Evolutionary conservation across 2,329 filamentous ascomycete species (phyloP), one percentile per base, ranked within the genome.

Genomic region (Bretziella fagacearum): DNA sequence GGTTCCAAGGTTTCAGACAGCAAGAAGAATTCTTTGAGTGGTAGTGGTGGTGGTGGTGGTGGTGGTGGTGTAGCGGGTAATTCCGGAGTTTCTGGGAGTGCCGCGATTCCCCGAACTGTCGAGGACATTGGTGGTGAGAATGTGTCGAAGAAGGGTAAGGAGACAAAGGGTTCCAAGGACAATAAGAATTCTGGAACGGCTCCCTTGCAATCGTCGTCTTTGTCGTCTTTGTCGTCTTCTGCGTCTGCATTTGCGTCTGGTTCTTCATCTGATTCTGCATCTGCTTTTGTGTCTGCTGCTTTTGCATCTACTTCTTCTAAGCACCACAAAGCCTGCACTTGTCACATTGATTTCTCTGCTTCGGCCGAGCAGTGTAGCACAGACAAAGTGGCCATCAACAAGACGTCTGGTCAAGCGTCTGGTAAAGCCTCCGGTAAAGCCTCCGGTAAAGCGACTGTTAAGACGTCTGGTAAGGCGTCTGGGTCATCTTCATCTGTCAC

Each of bases 111-210:
- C n/a, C n/a, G n/a, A 39, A 39, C 7, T 39, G n/a, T n/a, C n/a
- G n/a, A n/a, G n/a, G n/a, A 11, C n/a, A 20, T 2, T 7, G 7
- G 2, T 39, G n/a, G 18, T 22, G 35, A 23, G 5, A 23, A 22
- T 18, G 17, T n/a, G 33, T 11, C 8, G 35, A 22, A 50, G 48
- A 50, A 50, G 39, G 43, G 43, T 32, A 46, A 46, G 44, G 37
- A 43, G 18, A 15, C 8, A 22, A 46, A 43, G 27, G 30, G 17
- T 39, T 27, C 15, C 26, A 47, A 22, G 37, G 22, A 27, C 17
- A 20, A n/a, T n/a, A n/a, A 10, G 13, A 17, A 8, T n/a, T 22
- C 35, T 20, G 35, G 2, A 39, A 39, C 18, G 6, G 18, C 17
- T 18, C 35, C 35, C 35, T 39, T 20, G 30, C 30, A 33, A 39